These are phyloP conservation scores for Pezicula radicicola DNA, from an alignment of 2,329 filamentous ascomycete genomes.

Conservation along the genomic window DNA sequence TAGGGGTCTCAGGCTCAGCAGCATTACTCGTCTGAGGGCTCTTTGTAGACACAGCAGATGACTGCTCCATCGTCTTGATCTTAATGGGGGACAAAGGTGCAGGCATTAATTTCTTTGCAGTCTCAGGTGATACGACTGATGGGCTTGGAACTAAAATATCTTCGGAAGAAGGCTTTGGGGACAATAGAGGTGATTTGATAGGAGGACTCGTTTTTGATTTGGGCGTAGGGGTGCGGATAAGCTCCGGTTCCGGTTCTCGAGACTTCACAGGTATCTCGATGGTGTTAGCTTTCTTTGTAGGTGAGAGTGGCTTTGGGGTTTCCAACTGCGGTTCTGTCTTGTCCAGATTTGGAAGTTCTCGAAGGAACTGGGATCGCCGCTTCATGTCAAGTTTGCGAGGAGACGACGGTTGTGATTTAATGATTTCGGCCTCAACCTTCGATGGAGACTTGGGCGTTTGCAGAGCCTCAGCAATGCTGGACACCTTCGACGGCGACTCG, in stretches of 20 bases:
- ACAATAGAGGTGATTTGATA: constrained; percentile 17
- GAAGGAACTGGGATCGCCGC: constrained; percentile 56
- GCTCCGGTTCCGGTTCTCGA: constrained; percentile 8
- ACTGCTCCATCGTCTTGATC: neutral
- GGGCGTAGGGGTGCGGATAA: constrained; percentile 5
- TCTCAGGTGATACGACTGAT: constrained; percentile 11
- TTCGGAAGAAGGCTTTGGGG: constrained; percentile 4
- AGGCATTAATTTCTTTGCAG: constrained; percentile 12
- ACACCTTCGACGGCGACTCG: neutral
- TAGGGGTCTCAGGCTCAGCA: constrained; percentile 1
- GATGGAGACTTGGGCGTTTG: constrained; percentile 20
- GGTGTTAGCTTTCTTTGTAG: constrained; percentile 25
- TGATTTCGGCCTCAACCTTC: constrained; percentile 28
- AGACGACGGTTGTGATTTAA: constrained; percentile 43
- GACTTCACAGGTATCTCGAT: constrained; percentile 22
- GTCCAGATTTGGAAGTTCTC: constrained; percentile 31
- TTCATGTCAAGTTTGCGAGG: constrained; percentile 58
- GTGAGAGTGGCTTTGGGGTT: constrained; percentile 25
- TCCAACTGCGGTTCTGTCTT: constrained; percentile 22
- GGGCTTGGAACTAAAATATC: constrained; percentile 4
- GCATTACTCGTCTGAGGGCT: neutral
- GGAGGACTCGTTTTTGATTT: constrained; percentile 18
- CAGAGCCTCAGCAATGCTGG: neutral
- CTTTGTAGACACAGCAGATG: neutral
- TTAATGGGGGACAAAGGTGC: constrained; percentile 13